Conservation (phyloP, 2,329 filamentous ascomycete species). For the Gaeumannomyces sp. region DNA sequence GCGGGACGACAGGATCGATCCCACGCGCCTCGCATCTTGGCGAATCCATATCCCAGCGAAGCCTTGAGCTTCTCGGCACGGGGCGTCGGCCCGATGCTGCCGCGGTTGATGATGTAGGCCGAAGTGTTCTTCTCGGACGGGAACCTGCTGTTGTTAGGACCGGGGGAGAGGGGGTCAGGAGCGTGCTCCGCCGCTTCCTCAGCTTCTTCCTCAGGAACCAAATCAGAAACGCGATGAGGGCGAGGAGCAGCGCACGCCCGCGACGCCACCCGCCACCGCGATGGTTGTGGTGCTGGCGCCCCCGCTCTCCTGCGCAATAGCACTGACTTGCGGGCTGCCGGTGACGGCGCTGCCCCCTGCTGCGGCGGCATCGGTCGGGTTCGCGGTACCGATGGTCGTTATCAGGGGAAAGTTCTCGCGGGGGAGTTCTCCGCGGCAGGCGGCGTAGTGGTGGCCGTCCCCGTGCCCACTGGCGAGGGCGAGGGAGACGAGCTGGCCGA, state of each 20-base stretch:
- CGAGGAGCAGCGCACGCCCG: constrained; percentile 41
- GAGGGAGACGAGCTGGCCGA: constrained; percentile 12
- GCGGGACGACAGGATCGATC: constrained; percentile 22
- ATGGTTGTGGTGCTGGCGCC: constrained; percentile 28
- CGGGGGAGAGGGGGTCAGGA: constrained; percentile 42
- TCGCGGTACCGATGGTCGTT: constrained; percentile 14
- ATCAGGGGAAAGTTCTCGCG: constrained; percentile 11
- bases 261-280: constrained; percentile 44
- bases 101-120: constrained; percentile 36
- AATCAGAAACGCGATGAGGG: constrained; percentile 39
- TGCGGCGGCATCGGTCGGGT: constrained; percentile 10
- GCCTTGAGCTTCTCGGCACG: constrained; percentile 35
- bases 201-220: constrained; percentile 43
- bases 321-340: constrained; percentile 15
- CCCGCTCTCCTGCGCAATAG: constrained; percentile 12
- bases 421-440: constrained; percentile 6
- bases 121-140: constrained; percentile 7
- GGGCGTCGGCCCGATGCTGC: constrained; percentile 44
- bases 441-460: background rate
- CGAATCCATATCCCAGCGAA: constrained; percentile 30
- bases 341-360: constrained; percentile 12
- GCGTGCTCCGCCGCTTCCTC: constrained; percentile 39
- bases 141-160: constrained; percentile 16
- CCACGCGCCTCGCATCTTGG: constrained; percentile 29
- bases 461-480: background rate